Percentiles rank a stretch among this genome's conserved stretches.
These are phyloP conservation scores for Dactylorhiza incarnata DNA, from an alignment of 106 monocot genomes.

Conservation along the genomic window DNA sequence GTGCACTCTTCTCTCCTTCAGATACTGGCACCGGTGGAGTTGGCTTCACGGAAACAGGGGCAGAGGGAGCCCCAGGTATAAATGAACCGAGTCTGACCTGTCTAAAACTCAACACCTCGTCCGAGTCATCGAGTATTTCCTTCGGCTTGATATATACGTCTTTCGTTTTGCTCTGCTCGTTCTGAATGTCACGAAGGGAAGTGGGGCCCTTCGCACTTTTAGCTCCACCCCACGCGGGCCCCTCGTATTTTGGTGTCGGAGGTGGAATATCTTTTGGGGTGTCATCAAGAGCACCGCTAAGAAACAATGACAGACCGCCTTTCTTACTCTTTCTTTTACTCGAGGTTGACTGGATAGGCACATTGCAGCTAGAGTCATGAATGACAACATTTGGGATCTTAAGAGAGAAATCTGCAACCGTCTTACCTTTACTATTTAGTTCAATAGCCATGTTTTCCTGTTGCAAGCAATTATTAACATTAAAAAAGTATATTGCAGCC, in stretches of 20 bases:
- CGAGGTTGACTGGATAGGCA: constrained; percentile 15
- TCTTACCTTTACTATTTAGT: constrained; percentile 12
- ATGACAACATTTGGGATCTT: constrained; percentile 16
- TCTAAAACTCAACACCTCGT: constrained; percentile 18
- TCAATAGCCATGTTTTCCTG: constrained; percentile 31
- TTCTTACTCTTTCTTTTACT: constrained; percentile 87
- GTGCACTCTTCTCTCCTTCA: constrained; percentile 70
- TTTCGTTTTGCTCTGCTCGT: constrained; percentile 69
- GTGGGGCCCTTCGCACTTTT: constrained; percentile 44
- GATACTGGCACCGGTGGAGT: constrained; percentile 13
- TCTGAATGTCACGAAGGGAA: constrained; percentile 84
- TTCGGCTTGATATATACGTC: constrained; percentile 21
- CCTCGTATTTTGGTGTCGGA: constrained; percentile 66
- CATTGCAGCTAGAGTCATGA: constrained; percentile 25
- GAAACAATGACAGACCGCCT: constrained; percentile 92
- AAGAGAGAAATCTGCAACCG: constrained; percentile 16
- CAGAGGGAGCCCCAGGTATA: constrained; percentile 25
- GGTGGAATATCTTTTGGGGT: constrained; percentile 41
- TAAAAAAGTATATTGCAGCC: background rate
- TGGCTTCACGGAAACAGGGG: constrained; percentile 45
- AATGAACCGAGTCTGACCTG: constrained; percentile 47
- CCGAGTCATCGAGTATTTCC: constrained; percentile 18
- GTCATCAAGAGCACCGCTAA: constrained; percentile 93
- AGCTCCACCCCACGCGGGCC: constrained; percentile 88
- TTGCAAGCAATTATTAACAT: constrained; percentile 5